These are phyloP conservation scores for Crucihimalaya himalaica DNA, from an alignment of 345 rosid species.

Conservation along the genomic window DNA sequence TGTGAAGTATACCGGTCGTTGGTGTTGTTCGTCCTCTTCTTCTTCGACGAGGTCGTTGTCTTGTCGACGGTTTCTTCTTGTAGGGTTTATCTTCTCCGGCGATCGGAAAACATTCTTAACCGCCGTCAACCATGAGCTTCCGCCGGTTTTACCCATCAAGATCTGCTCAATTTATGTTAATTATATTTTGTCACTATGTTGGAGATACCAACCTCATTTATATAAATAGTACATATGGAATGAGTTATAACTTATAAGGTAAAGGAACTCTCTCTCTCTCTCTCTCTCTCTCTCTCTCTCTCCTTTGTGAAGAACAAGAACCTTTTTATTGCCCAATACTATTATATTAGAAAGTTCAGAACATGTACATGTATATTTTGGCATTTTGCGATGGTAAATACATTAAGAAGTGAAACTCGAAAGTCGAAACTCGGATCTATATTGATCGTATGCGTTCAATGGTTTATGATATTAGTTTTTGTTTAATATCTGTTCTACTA, in stretches of 20 bases:
- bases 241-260: neutral
- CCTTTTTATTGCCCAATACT: slow-evolving; percentile 22
- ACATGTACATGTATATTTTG: slow-evolving; percentile 11
- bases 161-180: neutral
- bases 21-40: slow-evolving; percentile 60
- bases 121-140: slow-evolving; percentile 72
- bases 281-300: neutral
- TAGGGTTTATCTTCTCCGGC: slow-evolving; percentile 51
- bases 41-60: slow-evolving; percentile 26
- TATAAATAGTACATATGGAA: neutral
- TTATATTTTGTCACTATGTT: neutral
- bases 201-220: neutral
- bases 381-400: neutral
- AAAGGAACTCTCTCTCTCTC: neutral
- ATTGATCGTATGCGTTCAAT: neutral
- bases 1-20: slow-evolving; percentile 21
- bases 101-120: slow-evolving; percentile 74
- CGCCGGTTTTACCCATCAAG: slow-evolving; percentile 60
- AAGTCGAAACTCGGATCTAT: slow-evolving; percentile 10
- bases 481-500: neutral
- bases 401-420: neutral
- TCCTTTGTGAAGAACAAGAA: neutral
- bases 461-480: neutral
- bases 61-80: slow-evolving; percentile 46
- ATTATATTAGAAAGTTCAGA: slow-evolving; percentile 2